These are phyloP conservation scores for Flaveria linearis DNA, from an alignment of 129 eudicot species.

Conservation along the genomic window DNA sequence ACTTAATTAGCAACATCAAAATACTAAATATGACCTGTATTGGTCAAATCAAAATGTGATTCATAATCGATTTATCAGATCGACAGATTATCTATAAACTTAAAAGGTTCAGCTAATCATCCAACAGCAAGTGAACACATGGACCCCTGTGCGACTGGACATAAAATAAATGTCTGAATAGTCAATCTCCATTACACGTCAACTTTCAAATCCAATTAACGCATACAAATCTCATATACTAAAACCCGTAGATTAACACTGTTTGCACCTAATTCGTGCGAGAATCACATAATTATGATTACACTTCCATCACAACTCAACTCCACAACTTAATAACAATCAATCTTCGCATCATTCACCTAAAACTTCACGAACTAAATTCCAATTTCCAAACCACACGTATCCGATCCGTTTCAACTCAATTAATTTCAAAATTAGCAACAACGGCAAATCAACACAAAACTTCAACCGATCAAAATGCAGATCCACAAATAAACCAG, in stretches of 20 bases:
- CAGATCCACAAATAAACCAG: conserved; percentile 44
- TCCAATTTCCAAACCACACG: background rate
- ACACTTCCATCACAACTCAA: conserved; percentile 14
- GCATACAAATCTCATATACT: background rate
- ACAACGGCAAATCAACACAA: conserved; percentile 14
- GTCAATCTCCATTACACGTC: conserved; percentile 22
- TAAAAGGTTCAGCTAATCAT: background rate
- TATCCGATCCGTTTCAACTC: conserved; percentile 18
- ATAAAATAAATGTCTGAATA: conserved; percentile 11
- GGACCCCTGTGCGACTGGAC: conserved; percentile 4
- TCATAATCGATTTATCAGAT: conserved; percentile 5
- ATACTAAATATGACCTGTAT: background rate
- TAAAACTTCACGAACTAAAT: background rate
- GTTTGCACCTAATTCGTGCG: conserved; percentile 8
- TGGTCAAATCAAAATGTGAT: background rate
- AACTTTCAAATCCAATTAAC: conserved; percentile 18
- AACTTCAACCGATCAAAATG: conserved; percentile 23
- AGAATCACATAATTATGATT: conserved; percentile 11
- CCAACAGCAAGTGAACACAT: conserved; percentile 24
- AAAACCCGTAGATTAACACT: background rate
- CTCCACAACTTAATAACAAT: conserved; percentile 7
- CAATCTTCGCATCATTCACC: conserved; percentile 12
- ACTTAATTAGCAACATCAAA: conserved; percentile 14
- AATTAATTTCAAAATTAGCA: background rate
- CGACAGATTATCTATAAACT: background rate